A percentile compares a stretch with the other conserved stretches of the same genome.
Conservation (phyloP, 2,329 filamentous ascomycete species). For the Endocalyx cinctus region DNA sequence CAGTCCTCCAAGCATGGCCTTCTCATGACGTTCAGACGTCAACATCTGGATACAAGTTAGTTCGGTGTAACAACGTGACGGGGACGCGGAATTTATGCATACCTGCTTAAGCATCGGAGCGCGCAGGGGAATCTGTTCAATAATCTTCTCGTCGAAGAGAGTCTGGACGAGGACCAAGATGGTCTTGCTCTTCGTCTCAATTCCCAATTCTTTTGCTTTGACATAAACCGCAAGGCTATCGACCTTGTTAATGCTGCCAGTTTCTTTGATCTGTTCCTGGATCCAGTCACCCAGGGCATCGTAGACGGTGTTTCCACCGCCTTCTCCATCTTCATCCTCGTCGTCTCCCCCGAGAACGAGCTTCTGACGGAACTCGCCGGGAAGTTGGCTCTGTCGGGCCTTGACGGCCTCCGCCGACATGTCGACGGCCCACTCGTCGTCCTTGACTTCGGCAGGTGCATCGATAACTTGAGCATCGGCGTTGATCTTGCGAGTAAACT, state of each 20-base stretch:
- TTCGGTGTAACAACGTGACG: constrained; percentile 1
- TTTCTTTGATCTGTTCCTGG: constrained; percentile 63
- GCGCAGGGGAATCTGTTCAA: constrained; percentile 80
- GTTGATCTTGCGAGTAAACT: constrained; percentile 80
- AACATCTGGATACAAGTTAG: constrained; percentile 55
- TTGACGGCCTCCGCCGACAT: constrained; percentile 94
- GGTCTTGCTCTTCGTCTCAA: constrained; percentile 91
- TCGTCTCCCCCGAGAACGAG: constrained; percentile 74
- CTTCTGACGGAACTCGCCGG: constrained; percentile 90
- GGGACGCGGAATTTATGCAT: constrained; percentile 23
- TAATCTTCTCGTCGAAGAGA: constrained; percentile 86
- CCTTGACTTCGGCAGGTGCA: constrained; percentile 62
- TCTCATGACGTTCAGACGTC: constrained; percentile 89
- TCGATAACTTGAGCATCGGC: constrained; percentile 46
- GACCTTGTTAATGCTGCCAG: constrained; percentile 72
- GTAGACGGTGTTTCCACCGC: constrained; percentile 70
- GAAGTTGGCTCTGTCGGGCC: constrained; percentile 87
- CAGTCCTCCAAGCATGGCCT: constrained; percentile 88
- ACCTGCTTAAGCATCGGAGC: constrained; percentile 85
- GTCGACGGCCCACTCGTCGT: constrained; percentile 93
- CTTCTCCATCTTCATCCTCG: constrained; percentile 76
- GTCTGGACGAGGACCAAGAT: constrained; percentile 88
- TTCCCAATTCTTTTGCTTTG: constrained; percentile 94
- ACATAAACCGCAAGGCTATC: constrained; percentile 89
- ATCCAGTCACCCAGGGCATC: constrained; percentile 95